phyloP scores from a whole-genome alignment of 129 eudicot species.

The Artemisia annua region DNA sequence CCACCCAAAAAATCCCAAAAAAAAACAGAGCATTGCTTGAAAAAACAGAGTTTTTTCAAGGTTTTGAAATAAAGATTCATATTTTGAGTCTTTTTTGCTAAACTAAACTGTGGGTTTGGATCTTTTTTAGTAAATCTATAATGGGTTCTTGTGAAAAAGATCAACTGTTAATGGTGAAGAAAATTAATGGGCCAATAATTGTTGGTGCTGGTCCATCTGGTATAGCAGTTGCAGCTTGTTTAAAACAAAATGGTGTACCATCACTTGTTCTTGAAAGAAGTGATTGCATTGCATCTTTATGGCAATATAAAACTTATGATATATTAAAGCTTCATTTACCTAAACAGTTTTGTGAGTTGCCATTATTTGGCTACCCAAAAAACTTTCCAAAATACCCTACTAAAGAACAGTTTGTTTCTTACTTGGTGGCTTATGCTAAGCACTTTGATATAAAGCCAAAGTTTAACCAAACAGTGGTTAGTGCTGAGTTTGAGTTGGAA shows the following conservation, averaged over 20 bases:
- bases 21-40: constrained; percentile 28
- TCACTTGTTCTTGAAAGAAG: constrained; percentile 77
- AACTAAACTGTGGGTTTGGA: constrained; percentile 8
- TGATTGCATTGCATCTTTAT: constrained; percentile 86
- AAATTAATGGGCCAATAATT: constrained; percentile 68
- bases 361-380: constrained; percentile 66
- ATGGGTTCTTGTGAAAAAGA: constrained; percentile 59
- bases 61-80: constrained; percentile 7
- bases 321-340: constrained; percentile 89
- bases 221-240: constrained; percentile 81
- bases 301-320: constrained; percentile 91
- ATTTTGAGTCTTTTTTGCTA: neutral
- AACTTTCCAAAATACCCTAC: constrained; percentile 81
- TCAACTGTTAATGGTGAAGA: constrained; percentile 12
- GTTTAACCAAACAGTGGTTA: constrained; percentile 55
- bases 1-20: neutral
- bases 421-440: constrained; percentile 72
- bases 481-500: constrained; percentile 52
- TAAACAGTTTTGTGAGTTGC: constrained; percentile 75
- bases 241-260: constrained; percentile 51
- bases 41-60: constrained; percentile 17
- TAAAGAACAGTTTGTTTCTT: constrained; percentile 66
- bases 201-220: constrained; percentile 98
- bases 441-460: constrained; percentile 63
- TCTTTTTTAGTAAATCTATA: constrained; percentile 20